Conservation (phyloP, 1,139 yeast genomes). For the Debaryomycetaceae sp. region DNA sequence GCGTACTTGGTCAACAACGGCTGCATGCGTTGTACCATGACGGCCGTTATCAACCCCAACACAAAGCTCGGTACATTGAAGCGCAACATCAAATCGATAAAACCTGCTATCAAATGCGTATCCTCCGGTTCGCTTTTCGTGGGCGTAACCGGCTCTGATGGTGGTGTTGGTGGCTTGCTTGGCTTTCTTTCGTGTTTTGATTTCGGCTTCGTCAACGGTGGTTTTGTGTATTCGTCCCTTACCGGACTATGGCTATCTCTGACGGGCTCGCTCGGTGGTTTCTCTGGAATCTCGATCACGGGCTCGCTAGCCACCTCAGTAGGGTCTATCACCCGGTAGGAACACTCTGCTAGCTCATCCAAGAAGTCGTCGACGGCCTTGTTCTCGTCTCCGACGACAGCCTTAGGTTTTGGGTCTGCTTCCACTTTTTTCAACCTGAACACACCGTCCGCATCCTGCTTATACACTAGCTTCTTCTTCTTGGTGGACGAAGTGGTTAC, state of each 20-base stretch:
- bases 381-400: slow-evolving; percentile 5
- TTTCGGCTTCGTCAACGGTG: neutral
- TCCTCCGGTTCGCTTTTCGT: neutral
- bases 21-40: slow-evolving; percentile 16
- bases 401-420: slow-evolving; percentile 1
- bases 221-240: neutral
- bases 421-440: slow-evolving; percentile 34
- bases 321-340: slow-evolving; percentile 15
- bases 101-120: neutral
- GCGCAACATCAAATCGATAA: slow-evolving; percentile 3
- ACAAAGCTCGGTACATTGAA: slow-evolving; percentile 33
- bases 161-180: slow-evolving; percentile 1
- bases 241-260: neutral
- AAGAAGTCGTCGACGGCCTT: slow-evolving; percentile 24
- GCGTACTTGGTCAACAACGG: slow-evolving; percentile 21
- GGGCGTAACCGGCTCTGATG: neutral
- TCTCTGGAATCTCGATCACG: neutral
- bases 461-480: slow-evolving; percentile 34
- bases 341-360: slow-evolving; percentile 28
- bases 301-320: neutral
- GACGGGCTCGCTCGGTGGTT: neutral
- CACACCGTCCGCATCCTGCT: slow-evolving; percentile 42
- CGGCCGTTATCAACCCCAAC: slow-evolving; percentile 25
- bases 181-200: slow-evolving; percentile 1
- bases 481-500: slow-evolving; percentile 12